Evolutionary conservation across 495 filamentous ascomycete genomes (phyloP).

Genomic region (Aspergillus campestris): DNA sequence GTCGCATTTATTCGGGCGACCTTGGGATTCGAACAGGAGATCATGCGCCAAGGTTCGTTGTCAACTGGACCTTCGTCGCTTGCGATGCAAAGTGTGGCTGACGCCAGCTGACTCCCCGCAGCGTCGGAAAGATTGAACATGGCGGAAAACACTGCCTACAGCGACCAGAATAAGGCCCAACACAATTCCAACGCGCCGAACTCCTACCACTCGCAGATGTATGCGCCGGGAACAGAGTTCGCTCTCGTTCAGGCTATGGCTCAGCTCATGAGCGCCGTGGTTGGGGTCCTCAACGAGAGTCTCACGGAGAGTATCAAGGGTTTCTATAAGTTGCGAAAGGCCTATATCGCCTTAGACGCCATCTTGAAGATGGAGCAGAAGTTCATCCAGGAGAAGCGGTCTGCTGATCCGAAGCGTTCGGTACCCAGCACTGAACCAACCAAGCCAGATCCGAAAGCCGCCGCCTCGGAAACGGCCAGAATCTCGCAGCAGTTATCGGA

Average conservation of each 20-base stretch:
- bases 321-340: conserved; percentile 89
- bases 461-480: no score
- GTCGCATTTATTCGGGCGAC: conserved; percentile 79
- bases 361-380: conserved; percentile 58
- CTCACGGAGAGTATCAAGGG: conserved; percentile 84
- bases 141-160: conserved; percentile 71
- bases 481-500: no score
- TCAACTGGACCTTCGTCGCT: conserved; percentile 3
- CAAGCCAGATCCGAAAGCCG: no score
- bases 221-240: conserved; percentile 78
- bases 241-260: conserved; percentile 69
- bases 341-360: conserved; percentile 72
- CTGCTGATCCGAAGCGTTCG: conserved; percentile 2
- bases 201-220: conserved; percentile 53
- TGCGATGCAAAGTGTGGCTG: background rate
- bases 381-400: conserved; percentile 37
- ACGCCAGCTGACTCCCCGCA: conserved; percentile 19
- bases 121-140: conserved; percentile 64
- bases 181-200: conserved; percentile 36
- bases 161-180: conserved; percentile 68
- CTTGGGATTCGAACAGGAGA: conserved; percentile 87
- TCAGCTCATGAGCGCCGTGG: conserved; percentile 82
- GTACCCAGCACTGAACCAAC: no score
- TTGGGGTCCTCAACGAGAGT: conserved; percentile 85
- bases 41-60: conserved; percentile 68